Evolutionary conservation across 345 rosid genomes (phyloP), one percentile per base, ranked within the genome.

Genomic region (Populus deltoides): DNA sequence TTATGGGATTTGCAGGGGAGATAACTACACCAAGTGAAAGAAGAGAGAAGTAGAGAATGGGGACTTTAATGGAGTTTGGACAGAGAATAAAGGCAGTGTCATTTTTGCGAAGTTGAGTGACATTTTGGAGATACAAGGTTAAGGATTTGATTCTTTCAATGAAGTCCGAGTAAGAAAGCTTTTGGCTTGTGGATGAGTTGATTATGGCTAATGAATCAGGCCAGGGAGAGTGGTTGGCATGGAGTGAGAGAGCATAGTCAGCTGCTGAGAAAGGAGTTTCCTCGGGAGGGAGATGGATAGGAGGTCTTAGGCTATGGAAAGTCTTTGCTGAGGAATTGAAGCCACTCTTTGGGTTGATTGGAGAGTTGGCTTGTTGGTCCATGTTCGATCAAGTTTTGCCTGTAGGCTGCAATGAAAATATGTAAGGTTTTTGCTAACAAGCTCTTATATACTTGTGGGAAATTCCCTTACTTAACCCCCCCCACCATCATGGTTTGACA

Each of bases 261-360:
- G 82, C 74, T 41, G 38, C 57, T 15, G 86, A 81, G 68, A 84
- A 29, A 16, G 82, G 79, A 43, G 59, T 6, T 55, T 81, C 53
- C 22, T 31, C 68, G 0, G 75, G 74, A 27, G 85, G 85, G 70
- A 84, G 77, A 25, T 78, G 45, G 27, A 73, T 5, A 12, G 80
- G n/a, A 3, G 79, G 83, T n/a, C 87, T 71, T n/a, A 80, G 78
- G 81, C 83, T 86, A 68, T 76, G 80, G 66, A 77, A 86, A 67
- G 76, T 82, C 31, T 41, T 84, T 38, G 83, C 74, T 6, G 31
- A 6, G 31, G 75, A 20, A 68, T 84, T 80, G 75, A 82, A 86
- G 62, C 89, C 89, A 9, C 70, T 79, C 29, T 11, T 47, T 24
- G 79, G 85, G 47, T 81, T 73, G 27, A 82, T 16, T 0, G 10